Evolutionary conservation across 1,284 basidiomycete genomes (phyloP), one percentile per base, ranked within the genome.

Genomic region (Cyathus olla): DNA sequence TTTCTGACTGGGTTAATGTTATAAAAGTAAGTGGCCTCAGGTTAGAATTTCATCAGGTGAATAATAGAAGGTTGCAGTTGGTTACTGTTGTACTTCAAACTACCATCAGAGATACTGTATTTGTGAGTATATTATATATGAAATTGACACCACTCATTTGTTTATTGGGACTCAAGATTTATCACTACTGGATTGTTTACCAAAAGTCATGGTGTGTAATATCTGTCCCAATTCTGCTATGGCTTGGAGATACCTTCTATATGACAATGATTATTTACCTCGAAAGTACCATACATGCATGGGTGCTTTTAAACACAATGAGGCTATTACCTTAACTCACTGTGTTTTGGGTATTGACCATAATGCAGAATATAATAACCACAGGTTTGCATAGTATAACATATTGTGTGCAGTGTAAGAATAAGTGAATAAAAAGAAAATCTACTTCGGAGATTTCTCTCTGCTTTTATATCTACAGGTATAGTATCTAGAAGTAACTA

Each of bases 171-270:
- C 21, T 3, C 3, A 37, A 75, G 72, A 66, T 73, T 11, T 75
- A 72, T 57, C 70, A 72, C 3, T 74, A 68, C 57, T 76, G 69
- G 64, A 46, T 69, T 5, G 57, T 77, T 5, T 73, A 67, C 27
- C 21, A 40, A 28, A 59, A 58, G 5, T 62, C 60, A 10, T 68
- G 62, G 65, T 13, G 49, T 11, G 58, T 71, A 3, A 44, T 73
- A 15, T 53, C 51, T 10, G 28, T 65, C 8, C 62, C 70, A 2
- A 35, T 63, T 1, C 39, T 74, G 13, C 51, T 75, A 1, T 75
- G 70, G 67, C 3, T 70, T 19, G 70, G 62, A 6, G 61, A 53
- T 27, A 37, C 52, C 15, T 60, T 24, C 29, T 63, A 61, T 35
- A 51, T 59, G 3, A 56, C 53, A 5, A 62, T 61, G 46, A 50